Conservation (phyloP, 352 stramenopile species). For the Globisporangium heterothallicum region DNA sequence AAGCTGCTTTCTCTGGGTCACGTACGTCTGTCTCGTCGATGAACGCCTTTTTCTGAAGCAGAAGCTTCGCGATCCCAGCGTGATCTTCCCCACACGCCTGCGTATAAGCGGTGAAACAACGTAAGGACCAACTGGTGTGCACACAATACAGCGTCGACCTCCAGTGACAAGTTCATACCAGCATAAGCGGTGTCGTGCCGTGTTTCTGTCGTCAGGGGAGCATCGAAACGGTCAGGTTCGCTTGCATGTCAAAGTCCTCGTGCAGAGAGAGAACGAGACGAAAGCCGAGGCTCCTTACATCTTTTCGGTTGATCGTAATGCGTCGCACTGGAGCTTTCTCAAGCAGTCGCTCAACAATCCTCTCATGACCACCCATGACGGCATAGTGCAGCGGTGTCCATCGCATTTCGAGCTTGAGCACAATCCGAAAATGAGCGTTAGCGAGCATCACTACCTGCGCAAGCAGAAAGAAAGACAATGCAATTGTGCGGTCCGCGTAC, state of each 20-base stretch:
- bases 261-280: too few relatives aligned
- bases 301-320: constrained; percentile 79
- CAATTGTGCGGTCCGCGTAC: constrained; percentile 18
- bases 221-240: too few relatives aligned
- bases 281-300: constrained; percentile 32
- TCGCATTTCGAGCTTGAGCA: constrained; percentile 56
- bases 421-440: neutral
- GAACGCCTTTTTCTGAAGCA: constrained; percentile 69
- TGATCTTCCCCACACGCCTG: constrained; percentile 76
- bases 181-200: constrained; percentile 72
- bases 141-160: too few relatives aligned
- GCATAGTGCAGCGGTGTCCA: constrained; percentile 80
- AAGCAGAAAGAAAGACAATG: neutral
- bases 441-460: neutral
- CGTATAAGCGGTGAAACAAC: neutral
- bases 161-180: too few relatives aligned
- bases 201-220: constrained; percentile 36
- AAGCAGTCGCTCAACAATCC: constrained; percentile 42
- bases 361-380: constrained; percentile 66
- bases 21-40: constrained; percentile 77
- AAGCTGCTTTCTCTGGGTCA: too few relatives aligned
- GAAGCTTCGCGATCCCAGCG: constrained; percentile 39
- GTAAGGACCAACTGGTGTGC: too few relatives aligned
- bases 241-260: too few relatives aligned
- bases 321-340: constrained; percentile 66